phyloP scores from a whole-genome alignment of 768 basidiomycete species.

The Mycena maculata region DNA sequence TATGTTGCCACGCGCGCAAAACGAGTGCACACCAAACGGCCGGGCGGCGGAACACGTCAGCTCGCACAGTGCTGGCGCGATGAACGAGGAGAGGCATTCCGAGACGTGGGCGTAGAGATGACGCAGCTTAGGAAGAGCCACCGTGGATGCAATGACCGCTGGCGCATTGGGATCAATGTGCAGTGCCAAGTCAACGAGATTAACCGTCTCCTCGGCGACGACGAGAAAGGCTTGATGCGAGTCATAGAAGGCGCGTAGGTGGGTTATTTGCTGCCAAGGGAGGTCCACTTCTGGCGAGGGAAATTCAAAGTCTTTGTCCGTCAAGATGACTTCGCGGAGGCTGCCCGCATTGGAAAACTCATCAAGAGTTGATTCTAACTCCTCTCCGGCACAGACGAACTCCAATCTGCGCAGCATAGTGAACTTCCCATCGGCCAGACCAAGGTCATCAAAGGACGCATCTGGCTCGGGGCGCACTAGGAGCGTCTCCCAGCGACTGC shows the following conservation, averaged over 20 bases:
- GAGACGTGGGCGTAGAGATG: constrained; percentile 6
- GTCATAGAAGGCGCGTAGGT: constrained; percentile 8
- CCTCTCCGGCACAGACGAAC: constrained; percentile 2
- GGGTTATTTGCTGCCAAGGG: constrained; percentile 15
- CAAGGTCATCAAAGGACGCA: constrained; percentile 12
- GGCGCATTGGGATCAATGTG: constrained; percentile 16
- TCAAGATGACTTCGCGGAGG: constrained; percentile 15
- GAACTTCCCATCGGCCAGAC: constrained; percentile 10
- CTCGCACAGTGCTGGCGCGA: constrained; percentile 1
- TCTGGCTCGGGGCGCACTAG: constrained; percentile 3
- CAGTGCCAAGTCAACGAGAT: constrained; percentile 15
- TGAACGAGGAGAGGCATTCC: constrained; percentile 11
- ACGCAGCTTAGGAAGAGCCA: constrained; percentile 9
- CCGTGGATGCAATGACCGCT: constrained; percentile 5
- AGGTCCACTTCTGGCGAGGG: constrained; percentile 3
- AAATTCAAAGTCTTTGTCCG: constrained; percentile 14
- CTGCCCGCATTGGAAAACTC: constrained; percentile 11
- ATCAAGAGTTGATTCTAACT: constrained; percentile 8
- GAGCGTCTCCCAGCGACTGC: constrained; percentile 12
- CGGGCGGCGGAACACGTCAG: constrained; percentile 9
- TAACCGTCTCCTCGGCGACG: constrained; percentile 11
- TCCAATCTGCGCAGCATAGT: constrained; percentile 12
- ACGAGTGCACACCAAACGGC: constrained; percentile 4
- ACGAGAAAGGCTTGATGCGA: constrained; percentile 3
- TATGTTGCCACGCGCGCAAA: not conserved